Base-by-base conservation (phyloP, 441 rosid species). In the Daphne laureola region DNA sequence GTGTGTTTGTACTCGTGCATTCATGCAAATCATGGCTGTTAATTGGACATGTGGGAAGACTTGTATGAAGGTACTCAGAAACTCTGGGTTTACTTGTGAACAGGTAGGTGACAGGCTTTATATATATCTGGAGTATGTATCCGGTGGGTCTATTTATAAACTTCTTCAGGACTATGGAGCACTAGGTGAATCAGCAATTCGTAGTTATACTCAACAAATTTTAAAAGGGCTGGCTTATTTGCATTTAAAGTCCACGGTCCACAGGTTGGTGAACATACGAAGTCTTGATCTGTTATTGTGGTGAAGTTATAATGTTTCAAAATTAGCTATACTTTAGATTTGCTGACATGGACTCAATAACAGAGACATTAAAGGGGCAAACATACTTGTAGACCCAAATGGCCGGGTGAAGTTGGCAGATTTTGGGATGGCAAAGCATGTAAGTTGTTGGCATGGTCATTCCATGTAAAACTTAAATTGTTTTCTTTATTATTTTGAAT, bases 391-490 rank as follows among this genome's bases (percentile, higher is more conserved):
- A 18, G 95, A 86, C 48, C 90, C 95, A n/a, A 79, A 53, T 59
- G 90, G 95, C 50, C 84, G 88, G n/a, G 86, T 86, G 49, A 86
- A 86, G 63, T 69, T 86, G 76, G 95, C 90, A 25, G 95, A 86
- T 64, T 86, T 86, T 69, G 95, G 95, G 73, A 86, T 86, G 95
- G 95, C 95, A 67, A 86, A 86, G 75, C 90, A 86, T 63, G 95
- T 86, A 74, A 79, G 90, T 62, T 13, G 21, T 14, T 13, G 57
- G 47, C 62, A 21, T 62, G 48, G 46, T 53, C 44, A 42, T 54
- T 73, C 54, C 38, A 31, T 31, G 38, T 31, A 7, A 31, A 31
- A 31, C 2, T 1, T 31, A 31, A 23, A 42, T 41, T 49, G 46
- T 8, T 31, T 43, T 40, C 51, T 49, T 41, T 40, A 38, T 53